Evolutionary conservation across 805 yeast species (phyloP), one percentile per base, ranked within the genome.

Genomic region (Phaffomyces antillensis): DNA sequence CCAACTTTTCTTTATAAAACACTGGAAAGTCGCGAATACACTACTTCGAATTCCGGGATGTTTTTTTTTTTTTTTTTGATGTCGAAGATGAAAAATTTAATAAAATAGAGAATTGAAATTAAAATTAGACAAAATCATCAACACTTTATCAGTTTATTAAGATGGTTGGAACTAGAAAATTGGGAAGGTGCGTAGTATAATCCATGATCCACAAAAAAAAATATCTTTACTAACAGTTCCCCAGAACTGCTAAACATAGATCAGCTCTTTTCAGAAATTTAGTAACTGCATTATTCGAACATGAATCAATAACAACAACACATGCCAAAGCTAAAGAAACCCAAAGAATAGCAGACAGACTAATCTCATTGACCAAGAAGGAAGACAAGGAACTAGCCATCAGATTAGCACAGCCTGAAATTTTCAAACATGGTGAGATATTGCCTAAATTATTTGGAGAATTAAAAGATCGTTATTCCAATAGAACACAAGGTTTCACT

Each of bases 401-500:
- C 52, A 51, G 58, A 25, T 48, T 62, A 48, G 63, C 75, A 45
- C 59, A 65, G 55, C 50, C 74, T 44, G 63, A 67, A 56, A 56
- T 79, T 43, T 71, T 69, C 68, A 68, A 76, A 58, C 73, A 75
- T 23, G 68, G 73, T 9, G 61, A 65, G 40, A 64, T 77, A 1
- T 52, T 83, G 36, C 79, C 86, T n/a, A 86, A 84, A 58, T 66
- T 93, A 37, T 69, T 83, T 48, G 74, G 72, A 16, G 87, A 77
- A 36, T 69, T 90, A 36, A 76, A 79, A 5, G 71, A 76, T 36
- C 72, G 95, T 46, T 90, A 85, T 59, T 57, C 68, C 5, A 56
- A 64, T 23, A 76, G 96, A 66, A 59, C 64, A 1, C 86, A 88
- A 49, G 97, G 97, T 1, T 91, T 83, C 67, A 88, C 97, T 3